These are phyloP conservation scores for Zygotorulaspora danielsina DNA, from an alignment of 805 yeast genomes.

Conservation along the genomic window DNA sequence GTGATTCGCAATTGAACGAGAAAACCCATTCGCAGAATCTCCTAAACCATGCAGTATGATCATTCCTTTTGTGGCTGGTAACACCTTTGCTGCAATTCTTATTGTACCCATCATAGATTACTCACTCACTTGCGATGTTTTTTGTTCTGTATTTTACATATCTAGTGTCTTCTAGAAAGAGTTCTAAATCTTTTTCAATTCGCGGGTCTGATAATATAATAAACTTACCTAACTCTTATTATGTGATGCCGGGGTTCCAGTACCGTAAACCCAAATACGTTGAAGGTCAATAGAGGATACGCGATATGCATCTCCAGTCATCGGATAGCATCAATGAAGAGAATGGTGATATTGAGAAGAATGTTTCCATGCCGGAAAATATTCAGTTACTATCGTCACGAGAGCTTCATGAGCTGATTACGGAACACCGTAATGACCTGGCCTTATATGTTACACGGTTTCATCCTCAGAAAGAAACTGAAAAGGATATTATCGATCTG, in stretches of 20 bases:
- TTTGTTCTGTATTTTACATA: not conserved
- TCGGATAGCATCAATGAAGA: not conserved
- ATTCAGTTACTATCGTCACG: constrained; percentile 22
- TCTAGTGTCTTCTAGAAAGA: too few species aligned
- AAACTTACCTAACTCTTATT: too few species aligned
- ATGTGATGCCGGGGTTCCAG: too few species aligned
- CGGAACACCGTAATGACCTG: constrained; percentile 18
- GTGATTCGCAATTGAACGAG: constrained; percentile 60
- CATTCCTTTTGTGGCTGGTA: constrained; percentile 55
- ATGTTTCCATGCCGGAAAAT: constrained; percentile 23
- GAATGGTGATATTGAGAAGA: not conserved
- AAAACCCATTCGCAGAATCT: constrained; percentile 88
- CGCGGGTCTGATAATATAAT: too few species aligned
- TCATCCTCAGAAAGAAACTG: constrained; percentile 18
- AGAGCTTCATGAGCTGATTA: constrained; percentile 23
- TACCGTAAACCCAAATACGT: too few species aligned
- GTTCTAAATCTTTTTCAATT: too few species aligned
- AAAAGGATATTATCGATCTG: constrained; percentile 9
- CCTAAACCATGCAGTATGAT: constrained; percentile 89
- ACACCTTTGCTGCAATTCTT: constrained; percentile 30
- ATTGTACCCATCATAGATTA: constrained; percentile 34
- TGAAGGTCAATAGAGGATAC: not conserved
- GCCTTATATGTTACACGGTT: constrained; percentile 24
- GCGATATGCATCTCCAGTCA: not conserved
- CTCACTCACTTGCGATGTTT: too few species aligned